Evolutionary conservation across 208 protist species (phyloP).

Genomic region (Borovskyia barvae): DNA sequence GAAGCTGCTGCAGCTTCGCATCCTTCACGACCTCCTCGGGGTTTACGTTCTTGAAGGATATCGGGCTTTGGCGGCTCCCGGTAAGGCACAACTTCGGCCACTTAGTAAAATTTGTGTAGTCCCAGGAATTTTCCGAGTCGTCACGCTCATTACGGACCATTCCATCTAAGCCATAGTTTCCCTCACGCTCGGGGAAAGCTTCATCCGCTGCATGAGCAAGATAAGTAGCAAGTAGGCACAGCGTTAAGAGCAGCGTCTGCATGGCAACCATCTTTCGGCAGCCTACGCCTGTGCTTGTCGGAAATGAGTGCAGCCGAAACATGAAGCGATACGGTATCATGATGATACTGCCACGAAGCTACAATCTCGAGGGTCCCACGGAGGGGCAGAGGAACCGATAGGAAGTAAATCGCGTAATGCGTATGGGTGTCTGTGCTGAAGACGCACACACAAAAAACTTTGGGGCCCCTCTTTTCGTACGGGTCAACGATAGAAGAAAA

Average conservation of each 20-base stretch:
- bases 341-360: too few relatives aligned
- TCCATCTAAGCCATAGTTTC: constrained; percentile 62
- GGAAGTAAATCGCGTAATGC: too few relatives aligned
- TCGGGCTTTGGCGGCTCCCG: constrained; percentile 64
- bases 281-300: too few relatives aligned
- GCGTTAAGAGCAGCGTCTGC: too few relatives aligned
- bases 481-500: background rate
- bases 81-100: constrained; percentile 51
- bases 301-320: too few relatives aligned
- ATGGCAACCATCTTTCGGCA: too few relatives aligned
- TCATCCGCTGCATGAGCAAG: constrained; percentile 1
- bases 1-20: constrained; percentile 24
- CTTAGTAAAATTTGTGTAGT: constrained; percentile 43
- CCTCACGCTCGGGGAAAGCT: constrained; percentile 30
- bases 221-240: background rate
- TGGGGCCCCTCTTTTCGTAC: too few relatives aligned
- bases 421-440: too few relatives aligned
- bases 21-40: constrained; percentile 37
- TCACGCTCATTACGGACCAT: constrained; percentile 10
- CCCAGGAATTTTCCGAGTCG: constrained; percentile 23
- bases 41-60: constrained; percentile 64
- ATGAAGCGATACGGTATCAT: too few relatives aligned
- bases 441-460: too few relatives aligned
- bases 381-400: too few relatives aligned
- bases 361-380: too few relatives aligned